These are phyloP conservation scores for Aspergillus jensenii DNA, from an alignment of 2,329 filamentous ascomycete species.

Conservation along the genomic window DNA sequence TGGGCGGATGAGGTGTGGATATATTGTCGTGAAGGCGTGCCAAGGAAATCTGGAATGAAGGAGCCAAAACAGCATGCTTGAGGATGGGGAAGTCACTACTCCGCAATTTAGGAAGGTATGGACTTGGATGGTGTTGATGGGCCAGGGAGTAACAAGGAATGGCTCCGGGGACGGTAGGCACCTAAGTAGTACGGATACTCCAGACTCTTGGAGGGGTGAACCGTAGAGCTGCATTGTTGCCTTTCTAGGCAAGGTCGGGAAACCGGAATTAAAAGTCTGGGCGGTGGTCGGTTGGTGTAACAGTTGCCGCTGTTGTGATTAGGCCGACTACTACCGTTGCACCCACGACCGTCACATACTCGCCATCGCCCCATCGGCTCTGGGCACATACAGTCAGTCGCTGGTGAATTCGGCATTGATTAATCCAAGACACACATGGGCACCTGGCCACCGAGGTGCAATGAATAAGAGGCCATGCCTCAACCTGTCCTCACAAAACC, in stretches of 20 bases:
- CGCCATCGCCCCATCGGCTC: not conserved
- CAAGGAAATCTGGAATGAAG: not conserved
- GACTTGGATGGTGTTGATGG: not conserved
- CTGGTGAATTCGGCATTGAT: not conserved
- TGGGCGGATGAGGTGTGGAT: too few species aligned
- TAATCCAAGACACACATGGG: not conserved
- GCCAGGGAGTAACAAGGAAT: not conserved
- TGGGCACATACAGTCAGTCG: too few species aligned
- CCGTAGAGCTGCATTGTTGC: not conserved
- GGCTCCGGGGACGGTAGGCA: too few species aligned
- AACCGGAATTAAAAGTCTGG: not conserved
- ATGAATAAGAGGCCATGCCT: not conserved
- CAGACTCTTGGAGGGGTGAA: not conserved
- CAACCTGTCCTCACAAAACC: not conserved
- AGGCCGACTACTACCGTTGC: conserved; percentile 26
- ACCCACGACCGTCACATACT: conserved; percentile 9
- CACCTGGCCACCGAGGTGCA: not conserved
- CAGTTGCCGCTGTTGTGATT: conserved; percentile 20
- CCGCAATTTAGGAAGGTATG: not conserved
- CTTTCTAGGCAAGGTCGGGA: too few species aligned
- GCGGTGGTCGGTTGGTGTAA: conserved; percentile 17
- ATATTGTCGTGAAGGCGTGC: too few species aligned
- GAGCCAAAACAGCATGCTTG: not conserved
- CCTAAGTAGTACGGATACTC: too few species aligned
- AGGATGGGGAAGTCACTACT: not conserved